These are phyloP conservation scores for Plectosphaerella cucumerina DNA, from an alignment of 2,329 filamentous ascomycete genomes.

Conservation along the genomic window DNA sequence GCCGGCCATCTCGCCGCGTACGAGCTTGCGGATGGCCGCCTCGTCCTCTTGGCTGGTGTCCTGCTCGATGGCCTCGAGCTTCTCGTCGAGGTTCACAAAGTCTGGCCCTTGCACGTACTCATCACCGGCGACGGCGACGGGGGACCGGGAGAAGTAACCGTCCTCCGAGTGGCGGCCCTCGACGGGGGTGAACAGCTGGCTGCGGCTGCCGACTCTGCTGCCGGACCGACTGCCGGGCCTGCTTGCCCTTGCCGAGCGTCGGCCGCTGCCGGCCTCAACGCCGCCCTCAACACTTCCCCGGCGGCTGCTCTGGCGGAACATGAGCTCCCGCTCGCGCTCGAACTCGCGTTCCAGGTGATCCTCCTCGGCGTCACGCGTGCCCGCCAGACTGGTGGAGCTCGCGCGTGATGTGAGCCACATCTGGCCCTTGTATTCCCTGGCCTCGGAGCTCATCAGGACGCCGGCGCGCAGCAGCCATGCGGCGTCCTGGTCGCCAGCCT, in stretches of 20 bases:
- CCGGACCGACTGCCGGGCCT: constrained; percentile 39
- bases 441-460: constrained; percentile 56
- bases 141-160: constrained; percentile 35
- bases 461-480: constrained; percentile 65
- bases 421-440: constrained; percentile 65
- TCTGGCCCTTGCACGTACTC: constrained; percentile 49
- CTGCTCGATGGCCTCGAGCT: constrained; percentile 48
- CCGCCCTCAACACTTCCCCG: constrained; percentile 39
- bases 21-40: constrained; percentile 51
- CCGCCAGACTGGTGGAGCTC: constrained; percentile 59
- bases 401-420: constrained; percentile 63
- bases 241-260: constrained; percentile 13
- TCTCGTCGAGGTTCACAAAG: constrained; percentile 59
- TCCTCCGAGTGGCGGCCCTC: constrained; percentile 29
- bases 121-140: constrained; percentile 19
- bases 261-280: constrained; percentile 15
- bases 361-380: constrained; percentile 46
- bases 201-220: constrained; percentile 42
- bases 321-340: constrained; percentile 43
- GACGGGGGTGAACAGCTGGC: constrained; percentile 39
- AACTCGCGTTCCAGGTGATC: constrained; percentile 48
- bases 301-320: constrained; percentile 44
- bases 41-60: constrained; percentile 54
- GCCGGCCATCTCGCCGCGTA: constrained; percentile 47
- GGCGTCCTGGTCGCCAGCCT: constrained; percentile 39